These are phyloP conservation scores for Acacia acuminata DNA, from an alignment of 306 rosid species.

Conservation along the genomic window DNA sequence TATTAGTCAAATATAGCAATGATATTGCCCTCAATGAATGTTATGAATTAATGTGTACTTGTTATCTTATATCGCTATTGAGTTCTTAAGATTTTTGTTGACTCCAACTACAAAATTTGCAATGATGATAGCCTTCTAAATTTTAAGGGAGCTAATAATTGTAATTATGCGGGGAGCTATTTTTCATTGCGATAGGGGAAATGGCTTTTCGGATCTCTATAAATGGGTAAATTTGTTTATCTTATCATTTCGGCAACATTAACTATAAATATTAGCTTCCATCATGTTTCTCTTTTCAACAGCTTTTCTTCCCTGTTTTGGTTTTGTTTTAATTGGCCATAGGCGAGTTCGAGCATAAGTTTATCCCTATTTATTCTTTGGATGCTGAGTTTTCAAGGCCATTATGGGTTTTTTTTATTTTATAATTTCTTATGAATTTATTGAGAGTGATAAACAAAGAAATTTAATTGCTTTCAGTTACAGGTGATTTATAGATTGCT, in stretches of 20 bases:
- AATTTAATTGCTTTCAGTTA: slow-evolving; percentile 77
- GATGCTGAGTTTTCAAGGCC: slow-evolving; percentile 92
- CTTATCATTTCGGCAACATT: slow-evolving; percentile 19
- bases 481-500: slow-evolving; percentile 55
- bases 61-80: too few relatives aligned
- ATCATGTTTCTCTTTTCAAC: neutral
- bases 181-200: too few relatives aligned
- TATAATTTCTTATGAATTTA: slow-evolving; percentile 81
- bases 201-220: too few relatives aligned
- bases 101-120: too few relatives aligned
- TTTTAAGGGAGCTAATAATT: too few relatives aligned
- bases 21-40: too few relatives aligned
- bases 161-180: too few relatives aligned
- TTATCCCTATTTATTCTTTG: slow-evolving; percentile 62
- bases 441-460: slow-evolving; percentile 43
- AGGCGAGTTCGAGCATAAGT: slow-evolving; percentile 84
- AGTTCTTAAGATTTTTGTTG: too few relatives aligned
- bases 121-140: too few relatives aligned
- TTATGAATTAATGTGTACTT: too few relatives aligned
- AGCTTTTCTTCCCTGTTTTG: neutral
- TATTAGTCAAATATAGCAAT: too few relatives aligned
- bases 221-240: too few relatives aligned
- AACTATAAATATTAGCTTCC: neutral
- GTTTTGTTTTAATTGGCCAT: slow-evolving; percentile 30
- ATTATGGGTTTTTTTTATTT: slow-evolving; percentile 70